Evolutionary conservation across 192 early-diverging fungal species (phyloP).

Genomic region (Funneliformis mosseae): DNA sequence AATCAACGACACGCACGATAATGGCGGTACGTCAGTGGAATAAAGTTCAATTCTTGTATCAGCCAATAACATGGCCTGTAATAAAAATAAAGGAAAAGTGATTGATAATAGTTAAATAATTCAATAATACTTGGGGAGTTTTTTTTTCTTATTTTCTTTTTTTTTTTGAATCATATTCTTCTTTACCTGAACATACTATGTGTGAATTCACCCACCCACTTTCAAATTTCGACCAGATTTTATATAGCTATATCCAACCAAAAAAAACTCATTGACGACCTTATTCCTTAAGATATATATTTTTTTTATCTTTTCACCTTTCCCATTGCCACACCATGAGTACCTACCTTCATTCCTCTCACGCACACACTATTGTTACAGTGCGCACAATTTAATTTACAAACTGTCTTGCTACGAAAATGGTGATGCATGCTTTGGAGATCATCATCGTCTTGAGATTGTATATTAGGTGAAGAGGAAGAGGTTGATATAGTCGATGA

Average conservation of each 20-base stretch:
- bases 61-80: conserved; percentile 64
- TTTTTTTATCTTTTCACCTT: not conserved
- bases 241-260: not conserved
- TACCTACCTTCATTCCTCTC: conserved; percentile 74
- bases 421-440: conserved; percentile 21
- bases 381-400: conserved; percentile 64
- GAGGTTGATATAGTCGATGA: conserved; percentile 16
- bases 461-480: not conserved
- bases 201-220: not conserved
- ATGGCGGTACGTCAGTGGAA: conserved; percentile 74
- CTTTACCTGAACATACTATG: not conserved
- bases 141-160: not conserved
- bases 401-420: conserved; percentile 60
- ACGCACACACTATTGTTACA: conserved; percentile 65
- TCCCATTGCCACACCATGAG: not conserved
- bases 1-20: conserved; percentile 55
- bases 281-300: not conserved
- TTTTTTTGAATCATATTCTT: not conserved
- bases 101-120: conserved; percentile 7
- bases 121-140: not conserved
- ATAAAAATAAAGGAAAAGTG: not conserved
- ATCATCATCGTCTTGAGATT: not conserved
- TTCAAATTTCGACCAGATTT: conserved; percentile 12
- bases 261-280: not conserved
- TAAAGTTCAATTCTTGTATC: conserved; percentile 73